Percentiles rank a stretch among this genome's conserved stretches.
These are phyloP conservation scores for Solanum pinnatisectum DNA, from an alignment of 257 asterid genomes.

Conservation along the genomic window DNA sequence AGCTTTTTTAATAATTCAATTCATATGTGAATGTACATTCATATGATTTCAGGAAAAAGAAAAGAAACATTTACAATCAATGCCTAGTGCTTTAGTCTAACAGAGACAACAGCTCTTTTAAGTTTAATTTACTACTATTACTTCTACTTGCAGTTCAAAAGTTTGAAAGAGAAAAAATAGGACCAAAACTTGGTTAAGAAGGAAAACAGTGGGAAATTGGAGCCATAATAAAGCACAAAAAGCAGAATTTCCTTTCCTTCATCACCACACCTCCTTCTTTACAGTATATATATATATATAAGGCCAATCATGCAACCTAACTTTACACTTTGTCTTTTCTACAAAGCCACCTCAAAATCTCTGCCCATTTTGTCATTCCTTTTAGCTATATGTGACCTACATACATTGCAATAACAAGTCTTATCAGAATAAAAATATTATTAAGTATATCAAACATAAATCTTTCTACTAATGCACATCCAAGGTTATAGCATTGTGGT, in stretches of 20 bases:
- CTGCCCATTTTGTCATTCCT: background rate
- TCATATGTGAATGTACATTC: background rate
- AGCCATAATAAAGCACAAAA: background rate
- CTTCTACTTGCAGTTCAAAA: background rate
- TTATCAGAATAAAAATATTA: background rate
- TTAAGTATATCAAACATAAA: background rate
- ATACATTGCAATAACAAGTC: background rate
- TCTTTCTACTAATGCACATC: background rate
- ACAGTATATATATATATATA: background rate
- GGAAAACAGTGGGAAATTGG: background rate
- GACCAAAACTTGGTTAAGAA: background rate
- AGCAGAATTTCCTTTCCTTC: background rate
- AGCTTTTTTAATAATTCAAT: background rate
- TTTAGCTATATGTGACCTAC: background rate
- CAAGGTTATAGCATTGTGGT: background rate
- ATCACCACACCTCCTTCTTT: background rate
- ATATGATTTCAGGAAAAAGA: background rate
- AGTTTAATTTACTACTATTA: background rate
- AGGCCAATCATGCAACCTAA: background rate
- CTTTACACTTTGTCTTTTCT: slow-evolving; percentile 5
- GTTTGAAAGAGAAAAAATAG: background rate
- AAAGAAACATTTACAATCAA: background rate
- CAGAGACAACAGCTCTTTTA: background rate
- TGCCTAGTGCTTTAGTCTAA: background rate
- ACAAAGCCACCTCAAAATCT: background rate